A percentile compares a stretch with the other conserved stretches of the same genome.
Evolutionary conservation across 495 filamentous ascomycete genomes (phyloP).

Genomic region (Podospora tetraspora): DNA sequence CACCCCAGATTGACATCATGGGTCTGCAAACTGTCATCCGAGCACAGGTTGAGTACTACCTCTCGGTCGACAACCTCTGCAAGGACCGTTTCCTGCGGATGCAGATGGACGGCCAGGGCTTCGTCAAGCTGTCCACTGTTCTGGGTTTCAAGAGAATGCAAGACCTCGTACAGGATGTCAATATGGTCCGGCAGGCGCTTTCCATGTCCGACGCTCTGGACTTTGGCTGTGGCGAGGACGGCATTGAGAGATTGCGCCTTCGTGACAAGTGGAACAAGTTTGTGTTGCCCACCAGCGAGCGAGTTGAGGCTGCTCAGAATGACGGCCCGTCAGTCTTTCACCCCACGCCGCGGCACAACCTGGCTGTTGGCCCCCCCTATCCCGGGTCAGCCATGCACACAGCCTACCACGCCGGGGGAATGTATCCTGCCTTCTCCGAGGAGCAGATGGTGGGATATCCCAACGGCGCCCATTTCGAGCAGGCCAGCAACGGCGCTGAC

Average conservation of each 20-base stretch:
- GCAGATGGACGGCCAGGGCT: constrained; percentile 93
- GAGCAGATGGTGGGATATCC: constrained; percentile 26
- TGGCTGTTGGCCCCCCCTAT: constrained; percentile 17
- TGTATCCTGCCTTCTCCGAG: constrained; percentile 20
- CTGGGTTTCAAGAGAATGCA: constrained; percentile 81
- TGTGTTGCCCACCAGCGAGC: constrained; percentile 57
- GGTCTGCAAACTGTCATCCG: constrained; percentile 18
- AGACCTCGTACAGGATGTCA: constrained; percentile 59
- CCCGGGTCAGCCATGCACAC: constrained; percentile 11
- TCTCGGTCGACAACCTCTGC: constrained; percentile 92
- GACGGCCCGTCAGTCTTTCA: constrained; percentile 34
- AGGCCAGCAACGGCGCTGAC: constrained; percentile 37
- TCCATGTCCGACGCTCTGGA: constrained; percentile 65
- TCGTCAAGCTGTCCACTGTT: constrained; percentile 72
- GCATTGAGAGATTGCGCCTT: constrained; percentile 71
- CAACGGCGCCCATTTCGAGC: constrained; percentile 33
- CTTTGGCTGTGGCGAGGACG: constrained; percentile 62
- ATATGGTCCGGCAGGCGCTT: constrained; percentile 69
- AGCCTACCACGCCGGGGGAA: constrained; percentile 9
- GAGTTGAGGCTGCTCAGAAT: constrained; percentile 37
- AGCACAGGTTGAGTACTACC: constrained; percentile 89
- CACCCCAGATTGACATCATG: constrained; percentile 18
- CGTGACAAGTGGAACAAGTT: constrained; percentile 75
- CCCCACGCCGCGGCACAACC: constrained; percentile 6
- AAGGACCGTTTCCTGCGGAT: constrained; percentile 86